Evolutionary conservation across 305 asterid species (phyloP), one percentile per base, ranked within the genome.

Genomic region (Fraxinus dipetala): DNA sequence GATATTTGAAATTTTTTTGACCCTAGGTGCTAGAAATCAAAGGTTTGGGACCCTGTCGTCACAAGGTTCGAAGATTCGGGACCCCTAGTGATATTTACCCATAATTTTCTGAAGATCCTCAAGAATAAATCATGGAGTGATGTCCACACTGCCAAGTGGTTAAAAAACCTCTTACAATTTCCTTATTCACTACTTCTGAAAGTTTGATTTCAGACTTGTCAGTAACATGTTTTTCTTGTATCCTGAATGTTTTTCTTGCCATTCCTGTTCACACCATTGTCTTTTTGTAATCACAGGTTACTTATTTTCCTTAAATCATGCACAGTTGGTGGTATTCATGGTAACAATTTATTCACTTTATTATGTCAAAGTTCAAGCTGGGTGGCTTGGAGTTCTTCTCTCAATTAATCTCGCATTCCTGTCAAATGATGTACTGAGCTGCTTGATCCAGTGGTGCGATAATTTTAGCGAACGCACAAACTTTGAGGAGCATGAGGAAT

Each of bases 371-470:
- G 89, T 87, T 85, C 92, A 88, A 85, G 93, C 88, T 81, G 99
- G 99, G 78, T 96, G 97, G 97, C 86, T 85, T 86, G 99, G 99
- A 78, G 97, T 95, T 82, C 85, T 87, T 83, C 93, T 96, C 24
- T 88, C 97, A 34, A 80, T 96, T 81, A 96, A 96, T 89, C 97
- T 96, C 11, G 93, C 98, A 24, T 96, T 94, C 92, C 88, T 94
- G 81, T 91, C 98, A 26, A 89, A 96, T 84, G 99, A 93, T 79
- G 82, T 89, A 43, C 81, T 95, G 78, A 91, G 90, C 90, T 96
- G 90, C 89, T 87, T 91, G 83, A 89, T 95, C 88, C 97, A 95
- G 80, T 89, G 97, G 97, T 91, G 97, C 78, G 99, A 96, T 86
- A 92, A 89, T 86, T 84, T 91, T 89, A 90, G 95, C 81, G 98